Base-by-base conservation (phyloP, 768 basidiomycete species). In the Auriscalpium vulgare region DNA sequence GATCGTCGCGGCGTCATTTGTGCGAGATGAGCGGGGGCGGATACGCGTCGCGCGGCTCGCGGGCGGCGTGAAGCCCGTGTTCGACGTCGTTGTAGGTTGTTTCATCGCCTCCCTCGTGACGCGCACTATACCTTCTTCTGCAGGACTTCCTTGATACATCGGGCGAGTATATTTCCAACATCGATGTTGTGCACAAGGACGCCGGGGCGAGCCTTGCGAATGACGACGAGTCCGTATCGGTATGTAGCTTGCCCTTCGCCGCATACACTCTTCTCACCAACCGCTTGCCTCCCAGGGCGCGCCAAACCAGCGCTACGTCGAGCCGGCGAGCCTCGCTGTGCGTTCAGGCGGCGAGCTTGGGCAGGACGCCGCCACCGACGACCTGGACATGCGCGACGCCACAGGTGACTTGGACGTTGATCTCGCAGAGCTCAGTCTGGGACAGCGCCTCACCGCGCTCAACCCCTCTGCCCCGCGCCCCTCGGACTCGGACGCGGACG, bases 361-460 rank as follows among this genome's bases (percentile, higher is more conserved):
- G n/a, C 79, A 84, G 54, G 81, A 83, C 55, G 69, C 70, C 8
- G 68, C 71, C n/a, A 62, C 72, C 54, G 77, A 84, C 60, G 83
- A 82, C 55, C 70, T 76, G 4, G 71, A 73, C 14, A 65, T 71
- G 36, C 74, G 71, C 36, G 75, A 81, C 57, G 66, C 82, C 4
- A 87, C 90, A 23, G 88, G 90, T 34, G 71, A 82, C 37, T 77
- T 93, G 10, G 88, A 92, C 60, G 84, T 86, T 10, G 83, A 95
- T 67, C 76, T 94, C 50, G 93, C 93, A 2, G 95, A 98, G 69
- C 79, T 95, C 13, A 91, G 89, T 43, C 80, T 98, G 4, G 95
- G 95, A 5, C 91, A 98, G 71, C 82, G 94, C 13, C 75, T 97
- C 52, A 85, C 88, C 1, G 88, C 87, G 16, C 70, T 91, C 17